Evolutionary conservation across 495 filamentous ascomycete species (phyloP), one percentile per base, ranked within the genome.

Genomic region (Cenococcum geophilum): DNA sequence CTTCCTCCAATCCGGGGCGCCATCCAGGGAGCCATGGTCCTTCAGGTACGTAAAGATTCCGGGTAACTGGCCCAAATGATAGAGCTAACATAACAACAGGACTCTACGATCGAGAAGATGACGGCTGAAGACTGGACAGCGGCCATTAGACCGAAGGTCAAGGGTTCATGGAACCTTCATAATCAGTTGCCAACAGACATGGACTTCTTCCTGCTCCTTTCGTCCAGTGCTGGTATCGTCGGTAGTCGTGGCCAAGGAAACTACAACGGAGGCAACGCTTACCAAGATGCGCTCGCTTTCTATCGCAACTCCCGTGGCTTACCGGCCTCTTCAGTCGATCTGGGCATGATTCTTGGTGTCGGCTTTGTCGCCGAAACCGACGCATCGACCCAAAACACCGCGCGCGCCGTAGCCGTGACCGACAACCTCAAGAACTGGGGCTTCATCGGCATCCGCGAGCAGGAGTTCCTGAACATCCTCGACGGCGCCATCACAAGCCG

Each of bases 161-260:
- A 62, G 21, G 64, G 49, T 20, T 64, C 59, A 0, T 48, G 59
- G 36, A 62, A 62, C 37, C 50, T 62, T 0, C 59, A 57, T 27
- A 25, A 36, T 20, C 20, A 6, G 16, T 35, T 62, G 5, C 59
- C 59, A 3, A 8, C 18, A 23, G 53, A 57, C 59, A 20, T 57
- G 22, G 18, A 40, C 35, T 62, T 62, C 35, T 62, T 58, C 59
- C 47, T 57, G 20, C 18, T 62, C n/a, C 59, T 62, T 4, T 62
- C 59, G 8, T 62, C 59, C 3, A 12, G 16, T n/a, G 11, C 23
- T 16, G 59, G 59, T 16, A 53, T 62, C 37, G 25, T 62, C 23
- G 59, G 59, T 14, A 51, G 58, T n/a, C 11, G 25, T 16, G 50
- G 35, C 14, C 53, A 58, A 35, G 59, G 34, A 20, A 58, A 62